These are phyloP conservation scores for Lichtheimia ramosa DNA, from an alignment of 371 early-diverging fungal species.

Conservation along the genomic window DNA sequence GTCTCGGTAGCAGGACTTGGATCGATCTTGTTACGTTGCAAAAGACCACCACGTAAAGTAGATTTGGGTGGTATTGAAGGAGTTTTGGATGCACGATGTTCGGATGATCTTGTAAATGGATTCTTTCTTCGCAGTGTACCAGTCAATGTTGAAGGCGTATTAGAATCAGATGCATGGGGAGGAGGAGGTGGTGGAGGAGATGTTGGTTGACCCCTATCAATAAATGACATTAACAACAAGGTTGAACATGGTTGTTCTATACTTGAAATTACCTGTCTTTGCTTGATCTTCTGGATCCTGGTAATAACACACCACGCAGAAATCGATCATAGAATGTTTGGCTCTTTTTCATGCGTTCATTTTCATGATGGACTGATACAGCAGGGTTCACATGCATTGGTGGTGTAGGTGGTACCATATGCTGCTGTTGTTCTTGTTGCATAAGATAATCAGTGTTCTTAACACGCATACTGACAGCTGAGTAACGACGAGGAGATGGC, in stretches of 20 bases:
- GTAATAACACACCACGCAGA: conserved; percentile 24
- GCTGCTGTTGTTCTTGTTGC: conserved; percentile 4
- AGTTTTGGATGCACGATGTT: conserved; percentile 12
- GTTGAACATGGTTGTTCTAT: neutral
- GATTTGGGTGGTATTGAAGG: conserved; percentile 28
- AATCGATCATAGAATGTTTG: conserved; percentile 42
- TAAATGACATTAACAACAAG: neutral
- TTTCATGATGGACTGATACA: neutral
- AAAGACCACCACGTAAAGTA: conserved; percentile 22
- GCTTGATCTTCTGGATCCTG: conserved; percentile 27
- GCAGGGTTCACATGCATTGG: neutral
- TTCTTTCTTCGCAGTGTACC: conserved; percentile 45
- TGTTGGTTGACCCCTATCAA: neutral
- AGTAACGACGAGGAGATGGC: conserved; percentile 14
- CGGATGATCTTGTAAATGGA: conserved; percentile 26
- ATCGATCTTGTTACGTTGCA: conserved; percentile 35
- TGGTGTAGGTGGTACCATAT: neutral
- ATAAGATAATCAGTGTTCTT: neutral
- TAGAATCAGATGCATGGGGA: conserved; percentile 6
- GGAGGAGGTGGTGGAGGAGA: conserved; percentile 11
- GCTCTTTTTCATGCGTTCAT: conserved; percentile 34
- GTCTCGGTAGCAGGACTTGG: conserved; percentile 5
- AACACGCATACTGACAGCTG: conserved; percentile 14
- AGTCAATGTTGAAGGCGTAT: conserved; percentile 15
- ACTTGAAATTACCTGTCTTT: conserved; percentile 13